phyloP scores from a whole-genome alignment of 805 yeast species.

The Monosporozyma solicola region DNA sequence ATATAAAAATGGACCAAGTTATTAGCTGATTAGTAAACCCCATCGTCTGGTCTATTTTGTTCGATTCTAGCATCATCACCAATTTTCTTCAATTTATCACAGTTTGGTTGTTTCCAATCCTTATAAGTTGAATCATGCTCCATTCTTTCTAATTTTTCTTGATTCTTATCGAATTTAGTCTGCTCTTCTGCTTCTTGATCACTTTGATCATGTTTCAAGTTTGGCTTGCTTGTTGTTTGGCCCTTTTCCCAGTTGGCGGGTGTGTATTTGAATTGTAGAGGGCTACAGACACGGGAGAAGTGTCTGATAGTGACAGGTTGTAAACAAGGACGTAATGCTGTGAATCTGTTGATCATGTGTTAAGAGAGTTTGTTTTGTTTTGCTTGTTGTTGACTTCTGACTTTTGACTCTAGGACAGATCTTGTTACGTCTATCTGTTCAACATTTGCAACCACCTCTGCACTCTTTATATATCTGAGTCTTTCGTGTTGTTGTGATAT shows the following conservation, averaged over 20 bases:
- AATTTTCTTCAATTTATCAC: constrained; percentile 19
- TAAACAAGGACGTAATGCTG: background rate
- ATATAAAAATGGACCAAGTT: background rate
- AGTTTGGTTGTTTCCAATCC: constrained; percentile 13
- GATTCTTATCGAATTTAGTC: constrained; percentile 20
- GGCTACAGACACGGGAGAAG: background rate
- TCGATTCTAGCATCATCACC: constrained; percentile 29
- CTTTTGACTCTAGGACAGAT: too few species aligned
- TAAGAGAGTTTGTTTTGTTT: too few species aligned
- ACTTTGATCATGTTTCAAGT: constrained; percentile 13
- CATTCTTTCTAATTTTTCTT: constrained; percentile 20
- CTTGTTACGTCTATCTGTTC: too few species aligned
- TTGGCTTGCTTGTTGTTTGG: background rate
- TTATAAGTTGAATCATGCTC: constrained; percentile 16
- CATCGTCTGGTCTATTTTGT: constrained; percentile 31
- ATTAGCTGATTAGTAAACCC: constrained; percentile 19
- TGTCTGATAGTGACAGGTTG: background rate
- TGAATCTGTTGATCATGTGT: background rate
- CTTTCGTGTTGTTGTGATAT: background rate
- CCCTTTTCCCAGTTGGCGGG: background rate
- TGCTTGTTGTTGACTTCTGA: too few species aligned
- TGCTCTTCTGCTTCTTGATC: constrained; percentile 19
- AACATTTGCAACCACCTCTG: too few species aligned
- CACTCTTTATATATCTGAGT: background rate
- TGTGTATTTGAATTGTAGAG: background rate